Conservation (phyloP, 2,329 filamentous ascomycete genomes). For the Sphaerostilbella broomeana region DNA sequence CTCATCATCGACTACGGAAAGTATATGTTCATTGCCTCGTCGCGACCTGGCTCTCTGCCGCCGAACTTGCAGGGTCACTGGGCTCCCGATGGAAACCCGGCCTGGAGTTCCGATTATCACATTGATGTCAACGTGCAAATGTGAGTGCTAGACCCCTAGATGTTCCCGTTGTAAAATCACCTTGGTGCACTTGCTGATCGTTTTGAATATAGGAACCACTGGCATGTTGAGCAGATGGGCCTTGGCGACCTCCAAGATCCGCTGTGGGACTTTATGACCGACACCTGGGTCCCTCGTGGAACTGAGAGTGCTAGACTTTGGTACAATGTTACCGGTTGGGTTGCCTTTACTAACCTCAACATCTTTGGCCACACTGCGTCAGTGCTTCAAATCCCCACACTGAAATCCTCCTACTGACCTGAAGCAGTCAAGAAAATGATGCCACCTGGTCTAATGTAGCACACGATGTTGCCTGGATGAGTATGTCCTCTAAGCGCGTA, state of each 20-base stretch:
- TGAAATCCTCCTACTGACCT: background rate
- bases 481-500: background rate
- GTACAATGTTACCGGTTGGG: constrained; percentile 50
- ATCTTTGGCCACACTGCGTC: constrained; percentile 48
- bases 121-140: constrained; percentile 56
- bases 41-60: constrained; percentile 44
- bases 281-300: constrained; percentile 49
- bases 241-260: constrained; percentile 38
- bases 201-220: constrained; percentile 40
- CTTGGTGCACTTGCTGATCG: no score
- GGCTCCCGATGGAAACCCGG: constrained; percentile 36
- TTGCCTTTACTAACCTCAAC: constrained; percentile 52
- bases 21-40: constrained; percentile 50
- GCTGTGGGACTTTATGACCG: constrained; percentile 46
- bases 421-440: constrained; percentile 7
- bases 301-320: constrained; percentile 46
- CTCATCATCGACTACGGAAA: constrained; percentile 48
- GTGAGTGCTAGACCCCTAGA: background rate
- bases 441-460: constrained; percentile 7
- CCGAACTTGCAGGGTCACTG: constrained; percentile 54
- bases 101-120: constrained; percentile 50
- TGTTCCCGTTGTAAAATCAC: background rate
- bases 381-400: background rate
- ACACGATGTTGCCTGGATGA: constrained; percentile 31
- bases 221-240: constrained; percentile 47